Conservation (phyloP, 2,329 filamentous ascomycete genomes). For the Xylaria sp. region DNA sequence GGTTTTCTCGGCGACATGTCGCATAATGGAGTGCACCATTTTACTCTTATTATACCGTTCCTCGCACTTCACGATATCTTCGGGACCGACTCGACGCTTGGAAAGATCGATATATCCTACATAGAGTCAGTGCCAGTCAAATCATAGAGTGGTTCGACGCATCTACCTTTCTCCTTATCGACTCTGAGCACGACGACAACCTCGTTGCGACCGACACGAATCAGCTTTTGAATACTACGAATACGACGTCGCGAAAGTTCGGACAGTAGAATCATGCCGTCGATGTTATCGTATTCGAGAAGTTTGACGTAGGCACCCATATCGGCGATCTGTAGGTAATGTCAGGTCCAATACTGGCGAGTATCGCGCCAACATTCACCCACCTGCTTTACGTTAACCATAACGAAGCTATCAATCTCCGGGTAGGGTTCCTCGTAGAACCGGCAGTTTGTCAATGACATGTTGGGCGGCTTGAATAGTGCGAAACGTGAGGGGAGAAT, state of each 20-base stretch:
- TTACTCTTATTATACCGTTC: slow-evolving; percentile 99
- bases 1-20: slow-evolving; percentile 98
- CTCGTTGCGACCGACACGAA: slow-evolving; percentile 96
- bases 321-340: slow-evolving; percentile 81
- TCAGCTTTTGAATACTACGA: slow-evolving; percentile 97
- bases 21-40: slow-evolving; percentile 99
- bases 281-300: slow-evolving; percentile 99
- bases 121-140: slow-evolving; percentile 40
- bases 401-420: slow-evolving; percentile 99
- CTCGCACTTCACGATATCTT: slow-evolving; percentile 98
- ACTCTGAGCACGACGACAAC: slow-evolving; percentile 98
- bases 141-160: slow-evolving; percentile 27
- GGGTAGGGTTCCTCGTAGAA: slow-evolving; percentile 98
- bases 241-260: slow-evolving; percentile 98
- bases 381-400: slow-evolving; percentile 99
- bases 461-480: slow-evolving; percentile 65
- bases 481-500: slow-evolving; percentile 39
- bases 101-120: slow-evolving; percentile 96
- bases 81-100: slow-evolving; percentile 96
- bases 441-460: slow-evolving; percentile 96
- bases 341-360: slow-evolving; percentile 23
- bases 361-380: slow-evolving; percentile 29
- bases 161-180: slow-evolving; percentile 94
- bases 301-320: slow-evolving; percentile 99
- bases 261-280: slow-evolving; percentile 99